These are phyloP conservation scores for Candida takata DNA, from an alignment of 805 yeast genomes.

Conservation along the genomic window DNA sequence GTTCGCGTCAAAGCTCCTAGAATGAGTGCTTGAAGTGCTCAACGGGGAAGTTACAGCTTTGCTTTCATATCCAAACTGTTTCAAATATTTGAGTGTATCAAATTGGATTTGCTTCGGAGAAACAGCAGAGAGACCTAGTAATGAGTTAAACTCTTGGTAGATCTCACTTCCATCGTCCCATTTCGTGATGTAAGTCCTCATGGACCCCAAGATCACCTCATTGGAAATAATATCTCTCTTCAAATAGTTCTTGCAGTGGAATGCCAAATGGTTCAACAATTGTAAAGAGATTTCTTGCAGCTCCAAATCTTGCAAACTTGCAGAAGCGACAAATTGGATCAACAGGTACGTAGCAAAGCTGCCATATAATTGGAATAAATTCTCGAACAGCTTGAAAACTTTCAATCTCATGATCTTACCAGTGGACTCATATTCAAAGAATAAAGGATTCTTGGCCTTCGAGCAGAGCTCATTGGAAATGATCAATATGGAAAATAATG, in stretches of 20 bases:
- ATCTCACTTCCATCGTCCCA: conserved; percentile 31
- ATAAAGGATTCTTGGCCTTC: conserved; percentile 14
- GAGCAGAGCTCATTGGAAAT: conserved; percentile 11
- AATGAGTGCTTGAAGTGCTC: not conserved
- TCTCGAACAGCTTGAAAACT: conserved; percentile 25
- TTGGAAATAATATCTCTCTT: conserved; percentile 16
- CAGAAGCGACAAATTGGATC: conserved; percentile 27
- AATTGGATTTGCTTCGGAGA: not conserved
- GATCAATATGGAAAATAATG: conserved; percentile 8
- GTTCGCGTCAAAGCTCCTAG: not conserved
- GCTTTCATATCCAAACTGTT: conserved; percentile 2
- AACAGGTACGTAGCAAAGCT: conserved; percentile 29
- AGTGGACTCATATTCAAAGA: conserved; percentile 11
- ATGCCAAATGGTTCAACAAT: conserved; percentile 26
- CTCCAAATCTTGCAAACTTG: conserved; percentile 28
- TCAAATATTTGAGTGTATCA: conserved; percentile 5
- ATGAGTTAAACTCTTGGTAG: conserved; percentile 13
- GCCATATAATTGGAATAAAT: conserved; percentile 30
- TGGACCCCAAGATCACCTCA: conserved; percentile 19
- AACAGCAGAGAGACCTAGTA: conserved; percentile 1
- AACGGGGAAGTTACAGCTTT: not conserved
- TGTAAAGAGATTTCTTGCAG: conserved; percentile 27
- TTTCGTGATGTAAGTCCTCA: conserved; percentile 19
- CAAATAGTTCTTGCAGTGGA: conserved; percentile 12
- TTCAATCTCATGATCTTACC: conserved; percentile 19